A percentile compares a stretch with the other conserved stretches of the same genome.
Conservation (phyloP, 1,284 basidiomycete genomes). For the Ceratobasidium sp. region DNA sequence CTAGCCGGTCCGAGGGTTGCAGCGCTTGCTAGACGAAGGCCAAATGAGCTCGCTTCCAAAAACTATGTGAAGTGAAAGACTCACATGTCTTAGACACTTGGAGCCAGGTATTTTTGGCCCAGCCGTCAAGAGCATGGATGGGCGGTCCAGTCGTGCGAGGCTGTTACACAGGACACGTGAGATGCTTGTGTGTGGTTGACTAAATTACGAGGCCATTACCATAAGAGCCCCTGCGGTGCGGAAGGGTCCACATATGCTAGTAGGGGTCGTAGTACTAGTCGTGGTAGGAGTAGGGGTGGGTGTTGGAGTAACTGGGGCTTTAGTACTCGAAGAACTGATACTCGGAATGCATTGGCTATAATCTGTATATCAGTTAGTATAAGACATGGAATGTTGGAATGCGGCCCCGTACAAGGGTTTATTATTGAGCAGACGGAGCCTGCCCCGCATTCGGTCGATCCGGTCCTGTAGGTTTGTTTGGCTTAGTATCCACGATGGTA, state of each 20-base stretch:
- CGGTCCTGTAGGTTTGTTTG: background rate
- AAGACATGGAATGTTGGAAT: background rate
- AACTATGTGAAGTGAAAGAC: background rate
- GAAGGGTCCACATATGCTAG: too few species aligned
- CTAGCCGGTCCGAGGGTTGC: background rate
- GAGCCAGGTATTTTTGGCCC: too few species aligned
- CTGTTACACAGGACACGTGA: too few species aligned
- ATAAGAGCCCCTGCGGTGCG: too few species aligned
- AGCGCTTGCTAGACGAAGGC: background rate
- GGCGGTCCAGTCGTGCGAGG: too few species aligned
- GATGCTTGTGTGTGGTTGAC: too few species aligned
- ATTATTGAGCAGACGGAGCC: background rate
- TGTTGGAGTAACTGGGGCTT: background rate
- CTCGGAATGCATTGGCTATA: conserved; percentile 30
- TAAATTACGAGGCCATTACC: too few species aligned
- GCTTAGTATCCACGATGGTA: background rate
- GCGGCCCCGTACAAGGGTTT: background rate
- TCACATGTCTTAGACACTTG: background rate
- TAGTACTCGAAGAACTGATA: too few species aligned
- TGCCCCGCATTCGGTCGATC: background rate
- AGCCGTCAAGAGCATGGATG: too few species aligned
- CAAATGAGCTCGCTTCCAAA: too few species aligned
- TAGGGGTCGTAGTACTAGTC: background rate
- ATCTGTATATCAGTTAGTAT: conserved; percentile 8
- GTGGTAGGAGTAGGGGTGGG: background rate